Evolutionary conservation across 148 eudicot genomes (phyloP), one percentile per base, ranked within the genome.

Genomic region (Cornus kousa): DNA sequence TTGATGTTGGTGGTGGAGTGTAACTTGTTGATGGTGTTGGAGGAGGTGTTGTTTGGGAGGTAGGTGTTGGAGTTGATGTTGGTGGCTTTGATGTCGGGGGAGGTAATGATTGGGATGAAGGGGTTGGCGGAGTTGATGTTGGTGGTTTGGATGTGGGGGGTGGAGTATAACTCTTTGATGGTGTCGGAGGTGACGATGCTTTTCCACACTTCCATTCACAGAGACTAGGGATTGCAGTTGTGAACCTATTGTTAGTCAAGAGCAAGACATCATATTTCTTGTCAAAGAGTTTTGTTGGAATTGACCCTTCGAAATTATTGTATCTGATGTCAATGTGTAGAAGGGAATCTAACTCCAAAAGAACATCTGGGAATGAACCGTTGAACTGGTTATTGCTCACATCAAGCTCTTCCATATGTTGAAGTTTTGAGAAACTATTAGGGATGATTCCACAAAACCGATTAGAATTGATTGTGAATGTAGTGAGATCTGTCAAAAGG

Each of bases 391-490:
- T 94, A 71, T 92, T 92, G 83, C 98, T 94, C 0, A 94, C 6
- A 68, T 94, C 98, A 7, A 94, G 59, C 72, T 94, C 98, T 19
- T 10, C 72, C 53, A 93, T 9, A 20, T 90, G 71, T 19, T 55
- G 78, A 0, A 90, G 73, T 10, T 87, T 90, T 0, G 73, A 77
- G 4, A 91, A 84, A 20, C 88, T 83, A 22, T 83, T 73, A 0
- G 98, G 98, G n/a, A 93, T 59, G 43, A 90, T 76, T 3, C 98
- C 98, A 59, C 98, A 93, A 68, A 91, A 91, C 20, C 98, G 74
- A 60, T 93, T 93, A 1, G 90, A 83, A 72, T 89, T 93, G 9
- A 93, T 79, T 72, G 91, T 95, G 40, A 93, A 72, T 24, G 91
- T 72, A 10, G 85, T 87, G 7, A 91, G 14, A 20, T 91, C 98